These are phyloP conservation scores for Anaeramoeba flamelloides DNA, from an alignment of 78 protist species.

Conservation along the genomic window DNA sequence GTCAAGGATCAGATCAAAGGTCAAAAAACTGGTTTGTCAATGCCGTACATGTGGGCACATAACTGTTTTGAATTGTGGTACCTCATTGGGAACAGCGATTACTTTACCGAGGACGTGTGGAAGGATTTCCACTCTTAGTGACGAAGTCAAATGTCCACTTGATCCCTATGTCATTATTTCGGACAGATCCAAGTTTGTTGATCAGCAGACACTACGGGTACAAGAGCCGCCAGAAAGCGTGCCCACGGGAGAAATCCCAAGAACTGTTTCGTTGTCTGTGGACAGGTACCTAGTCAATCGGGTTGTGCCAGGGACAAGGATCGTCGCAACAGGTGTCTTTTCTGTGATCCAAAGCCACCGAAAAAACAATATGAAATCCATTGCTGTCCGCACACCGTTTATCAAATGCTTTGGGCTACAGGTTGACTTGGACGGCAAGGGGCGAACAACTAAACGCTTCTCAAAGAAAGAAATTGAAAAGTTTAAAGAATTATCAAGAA, in stretches of 20 bases:
- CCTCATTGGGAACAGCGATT: neutral
- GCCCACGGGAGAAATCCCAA: slow-evolving; percentile 97
- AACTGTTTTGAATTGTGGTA: neutral
- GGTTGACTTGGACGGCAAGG: neutral
- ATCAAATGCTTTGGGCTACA: neutral
- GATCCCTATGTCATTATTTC: slow-evolving; percentile 60
- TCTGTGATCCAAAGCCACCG: neutral
- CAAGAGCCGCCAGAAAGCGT: slow-evolving; percentile 92
- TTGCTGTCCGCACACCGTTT: neutral
- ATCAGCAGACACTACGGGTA: slow-evolving; percentile 74
- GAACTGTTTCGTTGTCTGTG: slow-evolving; percentile 54
- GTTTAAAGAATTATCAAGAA: neutral
- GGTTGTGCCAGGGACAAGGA: neutral
- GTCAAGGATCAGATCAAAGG: neutral
- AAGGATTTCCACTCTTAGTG: neutral
- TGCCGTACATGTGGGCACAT: neutral
- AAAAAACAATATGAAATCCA: neutral
- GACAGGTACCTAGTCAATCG: slow-evolving; percentile 34
- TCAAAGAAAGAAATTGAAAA: neutral
- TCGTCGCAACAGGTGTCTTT: neutral
- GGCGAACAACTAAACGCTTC: neutral
- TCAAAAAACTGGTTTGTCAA: neutral
- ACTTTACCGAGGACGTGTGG: neutral
- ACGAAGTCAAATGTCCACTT: slow-evolving; percentile 37
- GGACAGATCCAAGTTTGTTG: slow-evolving; percentile 50